These are phyloP conservation scores for Populus ilicifolia DNA, from an alignment of 345 rosid genomes.

Conservation along the genomic window DNA sequence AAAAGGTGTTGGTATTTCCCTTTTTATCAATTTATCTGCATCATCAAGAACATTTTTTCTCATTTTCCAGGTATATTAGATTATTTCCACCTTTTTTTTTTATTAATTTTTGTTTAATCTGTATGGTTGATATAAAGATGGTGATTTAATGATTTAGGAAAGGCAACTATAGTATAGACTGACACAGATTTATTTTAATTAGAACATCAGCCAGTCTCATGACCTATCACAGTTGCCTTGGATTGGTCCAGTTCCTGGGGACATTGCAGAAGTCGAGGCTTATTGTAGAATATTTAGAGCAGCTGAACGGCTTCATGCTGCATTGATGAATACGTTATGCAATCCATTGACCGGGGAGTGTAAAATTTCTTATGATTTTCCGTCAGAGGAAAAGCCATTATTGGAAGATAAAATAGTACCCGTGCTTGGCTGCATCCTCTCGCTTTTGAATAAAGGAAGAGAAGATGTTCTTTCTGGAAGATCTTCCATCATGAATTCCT, in stretches of 20 bases:
- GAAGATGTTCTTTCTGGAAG: slow-evolving; percentile 93
- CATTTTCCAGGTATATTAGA: neutral
- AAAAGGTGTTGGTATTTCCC: neutral
- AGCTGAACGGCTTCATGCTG: slow-evolving; percentile 73
- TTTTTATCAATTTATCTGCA: neutral
- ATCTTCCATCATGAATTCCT: slow-evolving; percentile 48
- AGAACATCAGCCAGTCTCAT: slow-evolving; percentile 43
- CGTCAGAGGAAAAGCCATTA: slow-evolving; percentile 74
- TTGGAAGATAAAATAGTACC: slow-evolving; percentile 91
- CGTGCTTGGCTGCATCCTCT: slow-evolving; percentile 82
- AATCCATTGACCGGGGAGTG: slow-evolving; percentile 96
- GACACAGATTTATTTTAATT: slow-evolving; percentile 28
- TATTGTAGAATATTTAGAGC: slow-evolving; percentile 92
- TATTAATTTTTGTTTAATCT: neutral
- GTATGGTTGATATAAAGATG: neutral
- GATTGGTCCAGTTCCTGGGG: slow-evolving; percentile 96
- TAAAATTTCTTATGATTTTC: slow-evolving; percentile 62
- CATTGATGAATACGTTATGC: slow-evolving; percentile 88
- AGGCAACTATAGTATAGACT: slow-evolving; percentile 11
- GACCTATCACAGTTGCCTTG: slow-evolving; percentile 70
- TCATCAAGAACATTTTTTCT: neutral
- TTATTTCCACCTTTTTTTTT: neutral
- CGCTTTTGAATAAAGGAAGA: slow-evolving; percentile 81
- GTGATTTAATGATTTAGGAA: neutral
- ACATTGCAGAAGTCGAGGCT: slow-evolving; percentile 94